Conservation (phyloP, 2,329 filamentous ascomycete genomes). For the Xylariaceae sp. region DNA sequence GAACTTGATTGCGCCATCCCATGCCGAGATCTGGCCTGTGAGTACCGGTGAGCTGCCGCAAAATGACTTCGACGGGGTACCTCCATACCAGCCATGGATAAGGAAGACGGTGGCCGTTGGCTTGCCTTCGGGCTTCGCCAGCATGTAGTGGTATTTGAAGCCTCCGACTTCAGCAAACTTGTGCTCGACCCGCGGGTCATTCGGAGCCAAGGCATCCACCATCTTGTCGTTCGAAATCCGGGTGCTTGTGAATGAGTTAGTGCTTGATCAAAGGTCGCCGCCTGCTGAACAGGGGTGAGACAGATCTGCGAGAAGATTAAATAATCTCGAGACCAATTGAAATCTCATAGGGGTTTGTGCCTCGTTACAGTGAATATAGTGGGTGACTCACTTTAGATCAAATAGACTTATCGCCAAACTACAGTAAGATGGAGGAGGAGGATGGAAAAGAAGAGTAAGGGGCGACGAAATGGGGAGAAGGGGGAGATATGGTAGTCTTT, state of each 20-base stretch:
- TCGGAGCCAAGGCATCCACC: constrained; percentile 67
- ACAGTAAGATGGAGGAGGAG: not conserved
- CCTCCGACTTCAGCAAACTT: constrained; percentile 70
- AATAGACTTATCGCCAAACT: constrained; percentile 6
- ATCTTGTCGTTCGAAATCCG: constrained; percentile 32
- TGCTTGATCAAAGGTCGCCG: not conserved
- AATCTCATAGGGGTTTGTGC: too few relatives aligned
- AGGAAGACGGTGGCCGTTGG: constrained; percentile 58
- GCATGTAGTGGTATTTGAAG: constrained; percentile 72
- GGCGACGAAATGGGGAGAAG: not conserved
- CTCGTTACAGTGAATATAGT: not conserved
- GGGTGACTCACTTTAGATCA: constrained; percentile 5
- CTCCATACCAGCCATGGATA: constrained; percentile 43
- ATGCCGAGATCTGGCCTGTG: constrained; percentile 85
- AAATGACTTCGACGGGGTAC: not conserved
- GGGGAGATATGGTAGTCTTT: constrained; percentile 1
- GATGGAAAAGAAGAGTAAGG: not conserved
- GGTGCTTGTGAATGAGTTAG: constrained; percentile 15
- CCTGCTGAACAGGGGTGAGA: not conserved
- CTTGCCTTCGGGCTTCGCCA: constrained; percentile 56
- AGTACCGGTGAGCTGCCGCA: constrained; percentile 42
- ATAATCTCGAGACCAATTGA: too few relatives aligned
- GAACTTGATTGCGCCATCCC: constrained; percentile 91
- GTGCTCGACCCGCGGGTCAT: constrained; percentile 71
- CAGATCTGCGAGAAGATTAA: too few relatives aligned